Evolutionary conservation across 495 filamentous ascomycete genomes (phyloP), one percentile per base, ranked within the genome.

Genomic region (Penicillium diatomitis): DNA sequence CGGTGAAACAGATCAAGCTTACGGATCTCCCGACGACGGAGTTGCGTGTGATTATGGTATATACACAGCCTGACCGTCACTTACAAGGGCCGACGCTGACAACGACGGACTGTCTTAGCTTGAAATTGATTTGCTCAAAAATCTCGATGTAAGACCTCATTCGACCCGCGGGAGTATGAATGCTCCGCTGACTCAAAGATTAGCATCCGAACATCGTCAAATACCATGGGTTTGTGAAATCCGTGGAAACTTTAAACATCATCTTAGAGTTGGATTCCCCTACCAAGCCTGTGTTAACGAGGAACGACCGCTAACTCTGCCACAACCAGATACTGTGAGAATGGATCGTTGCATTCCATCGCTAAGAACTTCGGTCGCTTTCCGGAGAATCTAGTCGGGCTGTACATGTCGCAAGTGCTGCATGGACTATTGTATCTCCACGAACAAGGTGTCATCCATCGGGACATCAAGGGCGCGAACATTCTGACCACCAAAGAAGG

Each of bases 311-410:
- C 46, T 34, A 39, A 50, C 41, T 48, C 68, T 30, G n/a, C 6
- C 8, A 77, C 44, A 36, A 63, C 20, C 40, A 70, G 85, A 54
- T 96, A 94, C 63, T 99, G 92, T 63, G 92, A 99, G 63, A 99
- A 97, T 74, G 92, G 92, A 28, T 96, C 90, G 32, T 67, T 99
- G 34, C 92, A 99, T 66, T 94, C 88, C 12, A 99, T 99, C 62
- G 95, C 90, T 65, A 97, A 97, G 67, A 92, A 92, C 51, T 99
- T 96, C 72, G 92, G 92, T 57, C 96, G 96, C 61, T 96, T 99
- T 52, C 92, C 92, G 0, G 92, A 99, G 68, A 96, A 96, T 62
- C 77, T 99, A 2, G 92, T 97, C 29, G 88, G 88, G 3, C 78
- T 99, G 38, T 99, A 97, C 68, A 97, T 96, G 88, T 90, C 90